Percentiles rank a stretch among this genome's conserved stretches.
These are phyloP conservation scores for Penicillium italicum DNA, from an alignment of 2,329 filamentous ascomycete species.

Conservation along the genomic window DNA sequence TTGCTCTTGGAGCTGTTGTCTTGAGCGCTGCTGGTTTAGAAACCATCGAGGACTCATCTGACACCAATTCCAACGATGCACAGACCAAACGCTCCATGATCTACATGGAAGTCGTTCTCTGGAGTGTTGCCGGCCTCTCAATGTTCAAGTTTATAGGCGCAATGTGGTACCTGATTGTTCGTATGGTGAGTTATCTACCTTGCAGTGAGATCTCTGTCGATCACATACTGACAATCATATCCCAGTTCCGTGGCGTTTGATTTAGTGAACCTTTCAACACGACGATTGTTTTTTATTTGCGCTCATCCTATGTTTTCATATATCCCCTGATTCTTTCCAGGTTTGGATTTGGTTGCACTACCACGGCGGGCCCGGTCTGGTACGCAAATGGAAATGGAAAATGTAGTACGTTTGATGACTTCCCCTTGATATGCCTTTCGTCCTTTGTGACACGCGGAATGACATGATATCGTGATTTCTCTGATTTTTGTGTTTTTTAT, in stretches of 20 bases:
- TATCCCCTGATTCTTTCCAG: constrained; percentile 18
- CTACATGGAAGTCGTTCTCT: constrained; percentile 83
- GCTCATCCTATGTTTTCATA: constrained; percentile 16
- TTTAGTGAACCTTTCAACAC: constrained; percentile 9
- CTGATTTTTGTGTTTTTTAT: background rate
- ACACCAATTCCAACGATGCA: constrained; percentile 35
- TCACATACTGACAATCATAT: constrained; percentile 25
- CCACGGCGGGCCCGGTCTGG: constrained; percentile 34
- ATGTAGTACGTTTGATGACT: constrained; percentile 27
- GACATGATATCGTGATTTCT: constrained; percentile 12
- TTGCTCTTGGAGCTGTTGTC: constrained; percentile 80
- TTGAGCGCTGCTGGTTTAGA: constrained; percentile 81
- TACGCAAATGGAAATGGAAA: constrained; percentile 11
- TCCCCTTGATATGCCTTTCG: constrained; percentile 2
- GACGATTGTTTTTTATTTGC: constrained; percentile 13
- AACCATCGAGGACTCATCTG: constrained; percentile 48
- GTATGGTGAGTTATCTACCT: constrained; percentile 63
- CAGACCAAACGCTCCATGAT: constrained; percentile 63
- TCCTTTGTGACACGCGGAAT: constrained; percentile 8
- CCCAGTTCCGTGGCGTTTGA: constrained; percentile 52
- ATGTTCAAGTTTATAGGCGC: constrained; percentile 84
- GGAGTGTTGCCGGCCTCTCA: constrained; percentile 80
- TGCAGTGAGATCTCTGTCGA: background rate
- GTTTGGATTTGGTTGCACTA: constrained; percentile 12
- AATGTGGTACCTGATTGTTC: constrained; percentile 85